These are phyloP conservation scores for Crotalaria pallida DNA, from an alignment of 306 rosid genomes.

Conservation along the genomic window DNA sequence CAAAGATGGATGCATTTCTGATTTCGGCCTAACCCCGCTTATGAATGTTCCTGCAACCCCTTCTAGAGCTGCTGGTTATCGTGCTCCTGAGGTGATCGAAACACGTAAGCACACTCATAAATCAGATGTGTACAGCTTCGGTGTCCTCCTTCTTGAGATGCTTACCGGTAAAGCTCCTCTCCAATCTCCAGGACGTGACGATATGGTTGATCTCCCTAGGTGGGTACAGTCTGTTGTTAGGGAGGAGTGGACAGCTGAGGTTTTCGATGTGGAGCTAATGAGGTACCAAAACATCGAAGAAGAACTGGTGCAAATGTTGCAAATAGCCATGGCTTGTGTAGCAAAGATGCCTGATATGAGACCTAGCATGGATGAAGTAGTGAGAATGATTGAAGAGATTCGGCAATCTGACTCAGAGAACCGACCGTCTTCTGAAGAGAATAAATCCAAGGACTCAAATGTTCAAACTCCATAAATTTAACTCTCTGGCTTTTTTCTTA, in stretches of 20 bases:
- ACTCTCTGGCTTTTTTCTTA: slow-evolving; percentile 28
- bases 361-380: slow-evolving; percentile 82
- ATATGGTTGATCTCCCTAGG: slow-evolving; percentile 94
- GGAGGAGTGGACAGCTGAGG: slow-evolving; percentile 99
- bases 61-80: slow-evolving; percentile 85
- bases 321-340: slow-evolving; percentile 92
- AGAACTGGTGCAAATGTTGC: slow-evolving; percentile 98
- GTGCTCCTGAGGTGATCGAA: slow-evolving; percentile 91
- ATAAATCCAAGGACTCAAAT: slow-evolving; percentile 84
- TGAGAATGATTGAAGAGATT: slow-evolving; percentile 86
- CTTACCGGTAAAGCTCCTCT: slow-evolving; percentile 92
- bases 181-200: slow-evolving; percentile 82
- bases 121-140: slow-evolving; percentile 91
- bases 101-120: slow-evolving; percentile 84
- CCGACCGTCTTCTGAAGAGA: slow-evolving; percentile 93
- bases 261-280: slow-evolving; percentile 90
- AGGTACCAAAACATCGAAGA: slow-evolving; percentile 87
- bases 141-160: slow-evolving; percentile 88
- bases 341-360: slow-evolving; percentile 83
- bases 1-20: slow-evolving; percentile 71
- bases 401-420: slow-evolving; percentile 97
- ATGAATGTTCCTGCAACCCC: slow-evolving; percentile 73
- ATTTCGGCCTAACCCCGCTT: slow-evolving; percentile 78
- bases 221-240: slow-evolving; percentile 98
- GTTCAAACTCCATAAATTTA: slow-evolving; percentile 68